Base-by-base conservation (phyloP, 305 asterid genomes). In the Plantago lanceolata region DNA sequence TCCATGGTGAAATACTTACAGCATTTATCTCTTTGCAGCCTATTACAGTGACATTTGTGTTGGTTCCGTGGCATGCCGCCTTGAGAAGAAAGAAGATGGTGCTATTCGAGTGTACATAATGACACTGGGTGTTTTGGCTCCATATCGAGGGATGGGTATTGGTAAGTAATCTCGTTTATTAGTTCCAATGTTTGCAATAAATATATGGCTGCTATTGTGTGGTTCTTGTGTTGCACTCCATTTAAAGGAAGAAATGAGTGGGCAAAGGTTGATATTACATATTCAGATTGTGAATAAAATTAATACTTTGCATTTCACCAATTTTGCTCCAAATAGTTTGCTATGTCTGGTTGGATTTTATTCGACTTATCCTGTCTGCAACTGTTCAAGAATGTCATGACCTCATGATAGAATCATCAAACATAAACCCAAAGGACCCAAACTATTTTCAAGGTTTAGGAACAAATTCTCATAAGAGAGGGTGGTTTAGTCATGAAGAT, bases 121-220 rank as follows among this genome's bases (percentile, higher is more conserved):
- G 98, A 92, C 97, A 17, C 65, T 92, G 69, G 96, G 97, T 66
- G 96, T 92, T 78, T 85, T 89, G 82, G 97, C 97, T 59, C 98
- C 98, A 57, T 89, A 89, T 68, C 96, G 94, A 50, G 95, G 91
- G 48, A 72, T 89, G 68, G 95, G 98, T 54, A 68, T 92, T 48
- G 97, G 97, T 89, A 68, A 75, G 94, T 75, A 55, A 57, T 74
- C 58, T 18, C 7, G 67, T 67, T 37, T 24, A 45, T 66, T 62
- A 2, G 14, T n/a, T 48, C 57, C 19, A 11, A 13, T 71, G 53
- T 54, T 53, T 2, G 0, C 6, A 24, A 8, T 17, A 4, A 15
- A 21, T 28, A 21, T 13, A 53, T 2, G 58, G 19, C 8, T 21
- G 35, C 57, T 53, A 15, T 26, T 55, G 8, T 37, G 31, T 55